phyloP scores from a whole-genome alignment of 441 rosid genomes.

The Iberis amara region DNA sequence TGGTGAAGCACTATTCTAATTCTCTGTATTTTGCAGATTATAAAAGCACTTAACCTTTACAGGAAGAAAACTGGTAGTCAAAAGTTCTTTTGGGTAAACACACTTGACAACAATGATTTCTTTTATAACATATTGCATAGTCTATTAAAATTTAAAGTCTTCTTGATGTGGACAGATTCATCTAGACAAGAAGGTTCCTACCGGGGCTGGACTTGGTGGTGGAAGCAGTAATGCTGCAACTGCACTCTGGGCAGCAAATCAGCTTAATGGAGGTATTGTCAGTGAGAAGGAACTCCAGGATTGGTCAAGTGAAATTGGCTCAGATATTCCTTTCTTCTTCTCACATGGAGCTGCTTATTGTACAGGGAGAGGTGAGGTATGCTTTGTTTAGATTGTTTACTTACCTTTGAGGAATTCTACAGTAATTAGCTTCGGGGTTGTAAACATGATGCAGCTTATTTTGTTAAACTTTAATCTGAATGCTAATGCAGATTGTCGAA shows the following conservation, averaged over 20 bases:
- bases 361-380: slow-evolving; percentile 96
- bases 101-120: not conserved
- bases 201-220: slow-evolving; percentile 96
- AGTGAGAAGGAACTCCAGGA: slow-evolving; percentile 86
- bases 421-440: not conserved
- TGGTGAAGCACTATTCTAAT: slow-evolving; percentile 17
- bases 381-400: slow-evolving; percentile 1
- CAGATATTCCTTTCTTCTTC: slow-evolving; percentile 93
- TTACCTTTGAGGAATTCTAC: not conserved
- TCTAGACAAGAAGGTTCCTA: slow-evolving; percentile 82
- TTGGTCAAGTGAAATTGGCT: slow-evolving; percentile 95
- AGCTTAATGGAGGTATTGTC: slow-evolving; percentile 64
- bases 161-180: slow-evolving; percentile 55
- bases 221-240: slow-evolving; percentile 98
- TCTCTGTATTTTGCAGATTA: slow-evolving; percentile 51
- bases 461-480: slow-evolving; percentile 16
- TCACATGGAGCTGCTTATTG: slow-evolving; percentile 94
- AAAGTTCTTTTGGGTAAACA: slow-evolving; percentile 75
- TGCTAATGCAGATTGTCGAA: slow-evolving; percentile 58
- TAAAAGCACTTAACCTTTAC: slow-evolving; percentile 88
- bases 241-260: slow-evolving; percentile 97
- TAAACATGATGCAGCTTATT: not conserved
- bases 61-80: slow-evolving; percentile 74
- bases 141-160: slow-evolving; percentile 3
- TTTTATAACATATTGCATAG: no score